Evolutionary conservation across 2,329 filamentous ascomycete species (phyloP).

Genomic region (Ophiostoma novo-ulmi): DNA sequence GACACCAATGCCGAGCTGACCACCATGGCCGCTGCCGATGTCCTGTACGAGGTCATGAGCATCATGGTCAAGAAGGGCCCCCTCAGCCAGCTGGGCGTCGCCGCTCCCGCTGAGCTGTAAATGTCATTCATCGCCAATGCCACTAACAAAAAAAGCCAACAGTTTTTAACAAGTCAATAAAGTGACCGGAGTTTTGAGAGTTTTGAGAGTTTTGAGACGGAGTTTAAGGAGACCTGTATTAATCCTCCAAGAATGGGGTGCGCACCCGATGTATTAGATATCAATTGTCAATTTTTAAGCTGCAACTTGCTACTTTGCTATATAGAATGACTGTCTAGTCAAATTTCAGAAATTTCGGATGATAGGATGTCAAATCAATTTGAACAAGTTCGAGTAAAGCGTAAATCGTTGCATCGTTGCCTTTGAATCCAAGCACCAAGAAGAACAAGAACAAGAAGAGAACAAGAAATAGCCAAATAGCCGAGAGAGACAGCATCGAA

Average conservation of each 20-base stretch:
- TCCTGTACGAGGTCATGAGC: constrained; percentile 72
- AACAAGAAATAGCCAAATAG: background rate
- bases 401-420: background rate
- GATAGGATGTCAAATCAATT: background rate
- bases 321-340: background rate
- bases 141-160: background rate
- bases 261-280: constrained; percentile 6
- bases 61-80: constrained; percentile 78
- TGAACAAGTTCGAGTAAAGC: background rate
- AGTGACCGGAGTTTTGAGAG: constrained; percentile 6
- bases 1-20: constrained; percentile 68
- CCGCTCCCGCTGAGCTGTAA: constrained; percentile 17
- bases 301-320: background rate
- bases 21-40: constrained; percentile 67
- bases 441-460: background rate
- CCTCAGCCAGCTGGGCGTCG: constrained; percentile 41
- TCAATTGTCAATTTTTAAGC: constrained; percentile 5
- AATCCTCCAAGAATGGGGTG: background rate
- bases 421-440: background rate
- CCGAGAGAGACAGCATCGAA: background rate
- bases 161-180: background rate
- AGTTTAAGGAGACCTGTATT: background rate
- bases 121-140: background rate
- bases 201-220: constrained; percentile 1
- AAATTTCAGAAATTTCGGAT: background rate